Evolutionary conservation across 305 asterid genomes (phyloP), one percentile per base, ranked within the genome.

Genomic region (Galium porrigens): DNA sequence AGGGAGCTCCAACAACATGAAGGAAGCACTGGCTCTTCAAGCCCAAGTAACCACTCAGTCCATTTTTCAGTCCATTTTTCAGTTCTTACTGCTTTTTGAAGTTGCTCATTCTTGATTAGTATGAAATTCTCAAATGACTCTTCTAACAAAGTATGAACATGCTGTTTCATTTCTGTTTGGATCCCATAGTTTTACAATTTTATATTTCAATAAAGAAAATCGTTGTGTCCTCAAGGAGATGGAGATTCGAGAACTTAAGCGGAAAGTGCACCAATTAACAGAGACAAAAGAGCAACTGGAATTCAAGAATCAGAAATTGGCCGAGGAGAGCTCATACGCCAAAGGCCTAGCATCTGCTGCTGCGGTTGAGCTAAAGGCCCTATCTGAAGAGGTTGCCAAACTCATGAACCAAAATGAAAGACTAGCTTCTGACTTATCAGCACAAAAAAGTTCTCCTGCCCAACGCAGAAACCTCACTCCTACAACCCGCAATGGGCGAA

Each of bases 281-380:
- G 84, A 82, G 49, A 69, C 78, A 63, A 89, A 86, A 68, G 88
- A 82, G 48, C 95, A 87, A 71, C 80, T 94, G 33, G 97, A 87
- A 77, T 75, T 76, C 53, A 86, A 83, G 75, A 94, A 89, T 84
- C 88, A 77, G 68, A 94, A 87, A 85, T 85, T 94, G 55, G 95
- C 96, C 3, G 99, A 87, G 68, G 99, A 94, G 58, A 84, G 97
- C 78, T 81, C 92, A 22, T 94, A 94, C 33, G 99, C 99, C 68
- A 89, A 94, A 80, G 99, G 95, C 64, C 79, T 94, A 71, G 97
- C 99, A 58, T 94, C 99, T 49, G 99, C 97, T 49, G 99, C 99
- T 68, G 99, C 99, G 4, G 99, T 94, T 29, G 99, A 94, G 76
- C 63, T 94, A 62, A 94, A 94, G 75, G 94, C 99, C 48, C 82